phyloP scores from a whole-genome alignment of 805 yeast genomes.

The Brettanomyces sp. region DNA sequence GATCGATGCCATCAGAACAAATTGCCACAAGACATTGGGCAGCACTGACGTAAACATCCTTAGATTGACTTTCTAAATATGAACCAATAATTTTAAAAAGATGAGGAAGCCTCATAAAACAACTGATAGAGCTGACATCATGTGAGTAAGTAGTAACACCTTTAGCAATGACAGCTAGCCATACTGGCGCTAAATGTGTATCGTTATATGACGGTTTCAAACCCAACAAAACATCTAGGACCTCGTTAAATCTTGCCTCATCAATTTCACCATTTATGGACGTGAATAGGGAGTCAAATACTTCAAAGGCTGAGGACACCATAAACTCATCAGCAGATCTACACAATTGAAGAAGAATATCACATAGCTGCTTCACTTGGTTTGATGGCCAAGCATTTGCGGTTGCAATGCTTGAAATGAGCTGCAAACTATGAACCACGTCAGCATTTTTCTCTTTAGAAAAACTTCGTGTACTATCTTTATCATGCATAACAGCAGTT shows the following conservation, averaged over 20 bases:
- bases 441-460: conserved; percentile 42
- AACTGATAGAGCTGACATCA: conserved; percentile 36
- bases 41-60: conserved; percentile 59
- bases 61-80: conserved; percentile 63
- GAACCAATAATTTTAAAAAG: conserved; percentile 46
- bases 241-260: conserved; percentile 51
- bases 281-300: conserved; percentile 72
- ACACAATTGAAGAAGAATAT: conserved; percentile 62
- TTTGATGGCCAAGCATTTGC: conserved; percentile 78
- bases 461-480: conserved; percentile 19
- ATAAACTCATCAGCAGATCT: conserved; percentile 77
- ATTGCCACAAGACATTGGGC: conserved; percentile 82
- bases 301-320: conserved; percentile 73
- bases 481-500: conserved; percentile 31
- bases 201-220: conserved; percentile 78
- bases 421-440: conserved; percentile 68
- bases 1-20: conserved; percentile 57
- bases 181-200: conserved; percentile 79
- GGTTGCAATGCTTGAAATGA: conserved; percentile 59
- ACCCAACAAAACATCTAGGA: conserved; percentile 64
- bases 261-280: conserved; percentile 47
- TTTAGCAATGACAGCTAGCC: conserved; percentile 92
- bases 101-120: conserved; percentile 47
- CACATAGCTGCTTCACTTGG: conserved; percentile 65
- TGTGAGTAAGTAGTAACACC: conserved; percentile 51